phyloP scores from a whole-genome alignment of 805 yeast species.

The Wickerhamiella allomyrinae region DNA sequence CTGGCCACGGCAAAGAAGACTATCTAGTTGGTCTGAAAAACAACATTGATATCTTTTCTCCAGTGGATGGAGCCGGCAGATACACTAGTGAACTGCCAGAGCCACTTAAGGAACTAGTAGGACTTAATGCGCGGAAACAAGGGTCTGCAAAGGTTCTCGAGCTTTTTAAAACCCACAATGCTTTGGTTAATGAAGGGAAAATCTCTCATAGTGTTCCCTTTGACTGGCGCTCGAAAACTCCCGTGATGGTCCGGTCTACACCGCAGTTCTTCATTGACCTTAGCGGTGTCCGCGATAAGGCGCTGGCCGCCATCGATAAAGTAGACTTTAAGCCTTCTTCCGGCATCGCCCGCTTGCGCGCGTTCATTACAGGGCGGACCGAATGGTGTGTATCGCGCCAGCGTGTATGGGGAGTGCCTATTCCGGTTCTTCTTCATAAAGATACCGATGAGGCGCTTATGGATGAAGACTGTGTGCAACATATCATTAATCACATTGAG shows the following conservation, averaged over 20 bases:
- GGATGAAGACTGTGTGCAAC: constrained; percentile 40
- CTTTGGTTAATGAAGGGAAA: constrained; percentile 35
- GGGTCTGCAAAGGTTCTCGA: constrained; percentile 39
- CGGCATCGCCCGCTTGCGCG: constrained; percentile 54
- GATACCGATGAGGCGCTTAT: constrained; percentile 50
- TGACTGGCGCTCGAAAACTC: constrained; percentile 94
- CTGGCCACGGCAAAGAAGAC: constrained; percentile 96
- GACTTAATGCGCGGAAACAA: constrained; percentile 45
- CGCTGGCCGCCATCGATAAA: constrained; percentile 41
- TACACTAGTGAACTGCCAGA: constrained; percentile 40
- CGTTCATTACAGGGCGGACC: constrained; percentile 62
- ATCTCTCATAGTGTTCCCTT: constrained; percentile 82
- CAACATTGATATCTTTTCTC: constrained; percentile 49
- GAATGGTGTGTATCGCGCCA: constrained; percentile 99
- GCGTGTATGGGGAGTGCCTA: constrained; percentile 96
- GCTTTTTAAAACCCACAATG: constrained; percentile 28
- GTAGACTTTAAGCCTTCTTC: constrained; percentile 63
- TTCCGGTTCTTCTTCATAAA: constrained; percentile 63
- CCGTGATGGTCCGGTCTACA: constrained; percentile 87
- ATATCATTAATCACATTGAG: constrained; percentile 42
- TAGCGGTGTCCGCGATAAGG: constrained; percentile 49
- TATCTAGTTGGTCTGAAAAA: constrained; percentile 51
- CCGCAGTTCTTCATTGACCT: constrained; percentile 96
- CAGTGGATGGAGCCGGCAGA: constrained; percentile 64
- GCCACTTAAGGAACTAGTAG: constrained; percentile 35